phyloP scores from a whole-genome alignment of 2,329 filamentous ascomycete species.

The Coniochaeta ligniaria region DNA sequence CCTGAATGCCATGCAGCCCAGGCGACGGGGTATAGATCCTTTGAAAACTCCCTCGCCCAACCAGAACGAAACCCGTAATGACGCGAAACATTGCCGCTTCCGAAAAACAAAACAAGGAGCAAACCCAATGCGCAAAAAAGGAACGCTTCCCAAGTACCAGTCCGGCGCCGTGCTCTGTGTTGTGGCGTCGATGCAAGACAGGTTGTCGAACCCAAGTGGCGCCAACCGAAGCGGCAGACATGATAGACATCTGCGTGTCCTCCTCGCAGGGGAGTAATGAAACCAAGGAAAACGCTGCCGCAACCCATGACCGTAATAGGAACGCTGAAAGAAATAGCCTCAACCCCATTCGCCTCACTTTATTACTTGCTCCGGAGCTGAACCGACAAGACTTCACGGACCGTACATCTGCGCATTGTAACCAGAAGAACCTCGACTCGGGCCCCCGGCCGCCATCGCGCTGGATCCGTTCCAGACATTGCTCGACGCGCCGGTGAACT shows the following conservation, averaged over 20 bases:
- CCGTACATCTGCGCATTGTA: not conserved
- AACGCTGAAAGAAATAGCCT: not conserved
- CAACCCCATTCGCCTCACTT: not conserved
- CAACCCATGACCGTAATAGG: not conserved
- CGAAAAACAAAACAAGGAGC: not conserved
- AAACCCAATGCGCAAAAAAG: not conserved
- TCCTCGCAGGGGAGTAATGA: not conserved
- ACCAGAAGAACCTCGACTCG: not conserved
- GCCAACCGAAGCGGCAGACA: not conserved
- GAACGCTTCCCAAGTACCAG: not conserved
- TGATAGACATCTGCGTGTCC: not conserved
- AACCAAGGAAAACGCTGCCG: not conserved
- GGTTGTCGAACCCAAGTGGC: not conserved
- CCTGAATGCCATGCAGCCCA: not conserved
- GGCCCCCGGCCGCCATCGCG: slow-evolving; percentile 5
- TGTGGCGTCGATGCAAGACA: not conserved
- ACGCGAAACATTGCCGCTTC: not conserved
- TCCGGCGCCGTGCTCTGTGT: not conserved
- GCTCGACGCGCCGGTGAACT: slow-evolving; percentile 7
- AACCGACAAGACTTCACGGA: not conserved
- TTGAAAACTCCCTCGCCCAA: not conserved
- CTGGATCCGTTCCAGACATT: slow-evolving; percentile 14
- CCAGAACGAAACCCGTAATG: not conserved
- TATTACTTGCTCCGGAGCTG: not conserved
- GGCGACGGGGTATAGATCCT: not conserved